phyloP scores from a whole-genome alignment of 208 protist genomes.

The Trypanosoma vivax region DNA sequence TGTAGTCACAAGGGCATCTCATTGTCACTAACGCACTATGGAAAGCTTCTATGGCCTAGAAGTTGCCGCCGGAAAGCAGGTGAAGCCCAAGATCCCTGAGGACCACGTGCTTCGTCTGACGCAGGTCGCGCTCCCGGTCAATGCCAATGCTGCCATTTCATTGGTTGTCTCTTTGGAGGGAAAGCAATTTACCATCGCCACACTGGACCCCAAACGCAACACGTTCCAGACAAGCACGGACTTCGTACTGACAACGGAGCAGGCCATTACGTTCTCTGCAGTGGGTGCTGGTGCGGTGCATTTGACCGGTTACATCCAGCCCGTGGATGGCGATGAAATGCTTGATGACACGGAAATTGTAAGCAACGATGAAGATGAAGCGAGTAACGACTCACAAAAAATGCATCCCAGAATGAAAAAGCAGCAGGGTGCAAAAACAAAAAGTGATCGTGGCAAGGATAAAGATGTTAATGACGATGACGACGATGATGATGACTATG shows the following conservation, averaged over 20 bases:
- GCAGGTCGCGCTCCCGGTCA: constrained; percentile 78
- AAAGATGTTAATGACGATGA: constrained; percentile 24
- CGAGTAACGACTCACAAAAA: too few relatives aligned
- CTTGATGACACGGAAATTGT: constrained; percentile 34
- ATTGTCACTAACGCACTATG: constrained; percentile 22
- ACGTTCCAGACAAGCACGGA: constrained; percentile 81
- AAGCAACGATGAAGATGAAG: constrained; percentile 43
- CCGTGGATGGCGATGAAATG: constrained; percentile 60
- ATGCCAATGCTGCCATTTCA: constrained; percentile 64
- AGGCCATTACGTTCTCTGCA: constrained; percentile 63
- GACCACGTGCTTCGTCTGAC: constrained; percentile 81
- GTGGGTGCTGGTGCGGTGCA: constrained; percentile 72
- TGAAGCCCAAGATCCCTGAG: constrained; percentile 80
- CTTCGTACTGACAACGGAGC: constrained; percentile 76
- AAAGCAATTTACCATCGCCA: constrained; percentile 86
- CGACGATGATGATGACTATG: too few relatives aligned
- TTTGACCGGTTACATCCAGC: constrained; percentile 83
- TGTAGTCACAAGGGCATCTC: constrained; percentile 1
- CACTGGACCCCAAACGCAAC: constrained; percentile 77
- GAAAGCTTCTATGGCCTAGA: constrained; percentile 77
- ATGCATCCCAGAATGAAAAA: background rate
- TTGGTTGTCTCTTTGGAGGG: constrained; percentile 75
- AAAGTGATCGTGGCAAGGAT: background rate
- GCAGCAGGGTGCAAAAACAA: background rate
- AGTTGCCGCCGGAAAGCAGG: constrained; percentile 50